Percentiles rank a stretch among this genome's conserved stretches.
Evolutionary conservation across 2,329 filamentous ascomycete species (phyloP).

Genomic region (Fusarium hostae): DNA sequence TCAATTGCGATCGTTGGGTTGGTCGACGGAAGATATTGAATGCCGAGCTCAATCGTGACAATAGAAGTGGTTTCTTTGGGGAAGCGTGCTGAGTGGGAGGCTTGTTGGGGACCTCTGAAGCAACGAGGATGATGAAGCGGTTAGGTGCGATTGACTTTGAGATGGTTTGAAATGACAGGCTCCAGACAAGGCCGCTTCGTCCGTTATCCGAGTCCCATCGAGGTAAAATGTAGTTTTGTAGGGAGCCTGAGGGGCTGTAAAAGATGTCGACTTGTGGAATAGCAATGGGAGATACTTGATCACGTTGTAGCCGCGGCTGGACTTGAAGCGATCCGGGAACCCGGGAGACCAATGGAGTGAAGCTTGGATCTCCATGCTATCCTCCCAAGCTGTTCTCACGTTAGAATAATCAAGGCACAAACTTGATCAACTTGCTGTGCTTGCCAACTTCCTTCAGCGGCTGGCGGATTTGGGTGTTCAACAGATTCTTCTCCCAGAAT

Average conservation of each 20-base stretch:
- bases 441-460: neutral
- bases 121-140: neutral
- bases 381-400: neutral
- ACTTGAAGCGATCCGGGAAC: neutral
- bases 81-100: neutral
- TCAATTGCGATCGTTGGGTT: neutral
- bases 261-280: neutral
- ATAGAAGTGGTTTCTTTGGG: neutral
- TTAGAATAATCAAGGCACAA: neutral
- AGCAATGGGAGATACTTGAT: neutral
- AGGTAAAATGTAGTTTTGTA: neutral
- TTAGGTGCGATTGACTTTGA: neutral
- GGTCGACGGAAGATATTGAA: neutral
- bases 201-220: accelerated
- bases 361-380: neutral
- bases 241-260: accelerated
- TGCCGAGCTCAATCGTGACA: neutral
- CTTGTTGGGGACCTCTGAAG: neutral
- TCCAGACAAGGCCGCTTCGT: accelerated
- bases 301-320: neutral
- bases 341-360: neutral
- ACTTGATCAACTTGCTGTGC: neutral
- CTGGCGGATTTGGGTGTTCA: neutral
- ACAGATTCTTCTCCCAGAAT: neutral
- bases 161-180: neutral